phyloP scores from a whole-genome alignment of 2,329 filamentous ascomycete species.

The Microdochium bolleyi region DNA sequence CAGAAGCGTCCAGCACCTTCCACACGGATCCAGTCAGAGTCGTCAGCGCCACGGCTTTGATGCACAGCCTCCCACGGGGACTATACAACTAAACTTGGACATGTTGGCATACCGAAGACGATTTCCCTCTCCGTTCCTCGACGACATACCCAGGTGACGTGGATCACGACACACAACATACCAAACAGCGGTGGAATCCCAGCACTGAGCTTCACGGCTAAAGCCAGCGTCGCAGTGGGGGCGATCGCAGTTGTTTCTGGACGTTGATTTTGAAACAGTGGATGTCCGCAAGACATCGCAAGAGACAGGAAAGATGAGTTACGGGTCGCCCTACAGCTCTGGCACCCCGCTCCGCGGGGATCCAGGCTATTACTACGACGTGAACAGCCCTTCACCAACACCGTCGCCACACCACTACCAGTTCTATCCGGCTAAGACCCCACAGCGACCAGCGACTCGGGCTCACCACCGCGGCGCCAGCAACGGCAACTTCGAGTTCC shows the following conservation, averaged over 20 bases:
- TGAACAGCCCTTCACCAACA: slow-evolving; percentile 46
- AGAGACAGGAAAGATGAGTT: slow-evolving; percentile 29
- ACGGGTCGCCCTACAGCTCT: slow-evolving; percentile 32
- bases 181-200: slow-evolving; percentile 5
- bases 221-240: slow-evolving; percentile 7
- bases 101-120: slow-evolving; percentile 51
- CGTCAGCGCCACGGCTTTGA: slow-evolving; percentile 26
- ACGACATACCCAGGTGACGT: slow-evolving; percentile 55
- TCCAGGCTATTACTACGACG: slow-evolving; percentile 43
- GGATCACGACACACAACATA: slow-evolving; percentile 22
- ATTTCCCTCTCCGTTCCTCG: slow-evolving; percentile 47
- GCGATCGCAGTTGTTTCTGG: slow-evolving; percentile 2
- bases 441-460: slow-evolving; percentile 46
- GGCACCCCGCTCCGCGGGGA: slow-evolving; percentile 32
- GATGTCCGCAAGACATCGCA: slow-evolving; percentile 23
- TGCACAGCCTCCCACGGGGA: slow-evolving; percentile 25
- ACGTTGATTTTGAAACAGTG: slow-evolving; percentile 10
- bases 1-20: slow-evolving; percentile 28
- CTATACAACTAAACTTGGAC: slow-evolving; percentile 33
- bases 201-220: slow-evolving; percentile 7
- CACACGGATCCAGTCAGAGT: slow-evolving; percentile 25
- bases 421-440: slow-evolving; percentile 35
- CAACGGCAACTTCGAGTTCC: slow-evolving; percentile 29
- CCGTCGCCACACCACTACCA: slow-evolving; percentile 47
- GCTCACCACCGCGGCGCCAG: slow-evolving; percentile 38